Conservation (phyloP, 1,284 basidiomycete genomes). For the Boletus smithii region DNA sequence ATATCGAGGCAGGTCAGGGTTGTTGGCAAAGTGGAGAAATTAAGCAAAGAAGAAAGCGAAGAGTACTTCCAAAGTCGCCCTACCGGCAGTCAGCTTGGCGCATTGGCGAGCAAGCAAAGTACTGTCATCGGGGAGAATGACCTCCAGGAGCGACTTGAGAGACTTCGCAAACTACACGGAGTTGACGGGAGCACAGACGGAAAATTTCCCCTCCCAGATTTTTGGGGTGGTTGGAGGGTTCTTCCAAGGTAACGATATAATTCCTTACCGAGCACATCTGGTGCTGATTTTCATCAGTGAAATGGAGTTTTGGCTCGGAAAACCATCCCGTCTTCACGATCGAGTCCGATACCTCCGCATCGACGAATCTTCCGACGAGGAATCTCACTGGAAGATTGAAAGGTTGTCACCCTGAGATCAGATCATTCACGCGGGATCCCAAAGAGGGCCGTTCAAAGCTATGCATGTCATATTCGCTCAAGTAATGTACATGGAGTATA, state of each 20-base stretch:
- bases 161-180: slow-evolving; percentile 60
- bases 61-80: slow-evolving; percentile 87
- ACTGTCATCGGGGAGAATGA: slow-evolving; percentile 68
- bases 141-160: slow-evolving; percentile 60
- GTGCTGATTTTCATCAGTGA: slow-evolving; percentile 39
- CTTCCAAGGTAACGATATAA: slow-evolving; percentile 66
- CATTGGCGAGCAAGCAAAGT: slow-evolving; percentile 92
- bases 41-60: slow-evolving; percentile 68
- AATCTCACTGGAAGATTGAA: slow-evolving; percentile 29
- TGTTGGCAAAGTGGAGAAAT: slow-evolving; percentile 79
- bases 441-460: background rate
- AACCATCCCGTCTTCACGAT: slow-evolving; percentile 87
- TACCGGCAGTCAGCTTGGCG: slow-evolving; percentile 81
- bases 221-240: slow-evolving; percentile 97
- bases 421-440: background rate
- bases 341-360: slow-evolving; percentile 75
- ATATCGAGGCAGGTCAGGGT: slow-evolving; percentile 81
- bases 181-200: slow-evolving; percentile 41
- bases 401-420: slow-evolving; percentile 30
- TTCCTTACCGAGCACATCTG: background rate
- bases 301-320: slow-evolving; percentile 93
- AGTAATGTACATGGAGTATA: background rate
- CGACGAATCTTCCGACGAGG: slow-evolving; percentile 47
- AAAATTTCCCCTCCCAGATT: slow-evolving; percentile 78
- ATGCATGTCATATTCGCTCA: background rate